Evolutionary conservation across 148 eudicot species (phyloP).

Genomic region (Mesembryanthemum crystallinum): DNA sequence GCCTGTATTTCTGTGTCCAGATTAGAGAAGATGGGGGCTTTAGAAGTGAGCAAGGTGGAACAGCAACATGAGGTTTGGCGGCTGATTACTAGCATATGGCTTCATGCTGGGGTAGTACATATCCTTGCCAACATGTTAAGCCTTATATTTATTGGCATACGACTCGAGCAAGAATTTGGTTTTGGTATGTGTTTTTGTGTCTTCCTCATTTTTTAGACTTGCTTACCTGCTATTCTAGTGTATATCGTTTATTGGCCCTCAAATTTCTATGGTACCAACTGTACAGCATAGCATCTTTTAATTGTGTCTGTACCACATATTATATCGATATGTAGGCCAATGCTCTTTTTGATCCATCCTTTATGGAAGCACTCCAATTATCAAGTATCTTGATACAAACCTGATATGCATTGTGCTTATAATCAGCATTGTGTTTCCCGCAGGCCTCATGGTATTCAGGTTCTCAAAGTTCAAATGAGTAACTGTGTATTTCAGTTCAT

Average conservation of each 20-base stretch:
- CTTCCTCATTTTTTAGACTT: neutral
- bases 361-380: neutral
- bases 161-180: constrained; percentile 87
- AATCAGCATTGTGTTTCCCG: neutral
- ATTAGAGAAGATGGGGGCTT: constrained; percentile 64
- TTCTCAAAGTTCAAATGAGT: neutral
- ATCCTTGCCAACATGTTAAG: constrained; percentile 80
- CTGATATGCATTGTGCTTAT: too few species aligned
- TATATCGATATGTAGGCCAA: neutral
- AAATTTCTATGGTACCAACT: neutral
- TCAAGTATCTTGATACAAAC: neutral
- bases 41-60: constrained; percentile 53
- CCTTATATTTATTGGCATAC: constrained; percentile 70
- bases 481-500: neutral
- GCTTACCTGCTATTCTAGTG: neutral
- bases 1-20: constrained; percentile 30
- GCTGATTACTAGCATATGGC: constrained; percentile 62
- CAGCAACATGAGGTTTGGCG: constrained; percentile 61
- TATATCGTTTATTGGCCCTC: neutral
- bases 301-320: too few species aligned
- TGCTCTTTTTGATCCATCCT: neutral
- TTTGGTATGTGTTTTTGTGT: constrained; percentile 47
- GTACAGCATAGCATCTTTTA: neutral
- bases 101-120: constrained; percentile 86
- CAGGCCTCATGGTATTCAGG: neutral